These are phyloP conservation scores for Aspergillus sp. DNA, from an alignment of 2,329 filamentous ascomycete genomes.

Conservation along the genomic window DNA sequence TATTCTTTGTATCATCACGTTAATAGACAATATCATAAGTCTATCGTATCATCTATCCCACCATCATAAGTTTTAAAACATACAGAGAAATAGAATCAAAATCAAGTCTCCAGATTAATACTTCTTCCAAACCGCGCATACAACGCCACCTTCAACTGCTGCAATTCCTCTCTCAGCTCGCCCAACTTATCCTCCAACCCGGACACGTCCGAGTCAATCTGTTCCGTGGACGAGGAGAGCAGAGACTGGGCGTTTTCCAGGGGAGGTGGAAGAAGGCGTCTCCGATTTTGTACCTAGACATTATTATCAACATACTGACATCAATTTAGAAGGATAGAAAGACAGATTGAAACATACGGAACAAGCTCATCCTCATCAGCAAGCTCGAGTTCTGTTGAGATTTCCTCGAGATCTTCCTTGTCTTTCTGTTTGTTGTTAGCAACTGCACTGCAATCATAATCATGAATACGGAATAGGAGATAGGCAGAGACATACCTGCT, in stretches of 20 bases:
- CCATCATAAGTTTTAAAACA: not conserved
- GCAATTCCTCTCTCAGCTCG: constrained; percentile 78
- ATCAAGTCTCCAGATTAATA: constrained; percentile 89
- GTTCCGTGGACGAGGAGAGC: constrained; percentile 65
- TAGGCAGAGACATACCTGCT: constrained; percentile 51
- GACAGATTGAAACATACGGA: constrained; percentile 56
- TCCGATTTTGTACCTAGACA: constrained; percentile 85
- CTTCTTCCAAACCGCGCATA: constrained; percentile 94
- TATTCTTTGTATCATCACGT: no score
- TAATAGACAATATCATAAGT: no score
- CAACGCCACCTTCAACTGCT: constrained; percentile 79
- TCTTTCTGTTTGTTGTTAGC: constrained; percentile 65
- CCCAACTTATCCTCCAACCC: constrained; percentile 72
- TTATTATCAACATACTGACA: constrained; percentile 5
- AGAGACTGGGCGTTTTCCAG: constrained; percentile 83
- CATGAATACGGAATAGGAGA: not conserved
- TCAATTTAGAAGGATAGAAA: not conserved
- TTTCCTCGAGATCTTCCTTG: constrained; percentile 94
- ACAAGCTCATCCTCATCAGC: constrained; percentile 92
- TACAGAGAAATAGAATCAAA: constrained; percentile 2
- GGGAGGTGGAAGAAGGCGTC: constrained; percentile 87
- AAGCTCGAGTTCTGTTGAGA: constrained; percentile 85
- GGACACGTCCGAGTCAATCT: constrained; percentile 71
- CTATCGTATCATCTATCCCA: not conserved
- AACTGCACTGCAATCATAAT: not conserved